phyloP scores from a whole-genome alignment of 2,329 filamentous ascomycete genomes.

The Didymella pinodella region DNA sequence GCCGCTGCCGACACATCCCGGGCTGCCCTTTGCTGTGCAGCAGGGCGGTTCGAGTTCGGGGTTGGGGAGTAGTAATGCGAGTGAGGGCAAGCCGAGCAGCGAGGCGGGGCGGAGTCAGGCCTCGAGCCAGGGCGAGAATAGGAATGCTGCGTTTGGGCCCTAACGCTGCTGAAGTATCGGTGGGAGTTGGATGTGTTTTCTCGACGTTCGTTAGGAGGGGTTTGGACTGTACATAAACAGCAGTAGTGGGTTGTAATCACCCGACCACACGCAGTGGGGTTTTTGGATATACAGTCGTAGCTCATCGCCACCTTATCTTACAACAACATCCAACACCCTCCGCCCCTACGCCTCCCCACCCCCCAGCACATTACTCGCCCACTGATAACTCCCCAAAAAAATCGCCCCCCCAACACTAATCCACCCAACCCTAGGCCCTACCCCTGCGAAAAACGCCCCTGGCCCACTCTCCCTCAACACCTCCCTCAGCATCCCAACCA shows the following conservation, averaged over 20 bases:
- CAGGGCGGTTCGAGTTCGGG: slow-evolving; percentile 19
- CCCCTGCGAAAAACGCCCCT: slow-evolving; percentile 75
- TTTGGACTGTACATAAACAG: slow-evolving; percentile 15
- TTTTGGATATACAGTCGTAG: slow-evolving; percentile 1
- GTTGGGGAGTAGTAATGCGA: slow-evolving; percentile 36
- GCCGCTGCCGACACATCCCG: slow-evolving; percentile 32
- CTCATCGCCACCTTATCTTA: slow-evolving; percentile 7
- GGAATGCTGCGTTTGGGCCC: slow-evolving; percentile 28
- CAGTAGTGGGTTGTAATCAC: background rate
- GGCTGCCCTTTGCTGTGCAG: slow-evolving; percentile 18
- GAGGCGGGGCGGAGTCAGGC: slow-evolving; percentile 39
- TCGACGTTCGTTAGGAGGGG: slow-evolving; percentile 7
- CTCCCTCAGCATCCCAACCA: slow-evolving; percentile 65
- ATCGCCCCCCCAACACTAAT: slow-evolving; percentile 94
- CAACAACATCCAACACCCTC: slow-evolving; percentile 22
- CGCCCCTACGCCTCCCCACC: slow-evolving; percentile 39
- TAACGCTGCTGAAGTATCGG: slow-evolving; percentile 4
- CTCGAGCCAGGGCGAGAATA: slow-evolving; percentile 29
- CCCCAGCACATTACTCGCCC: slow-evolving; percentile 77
- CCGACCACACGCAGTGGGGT: background rate
- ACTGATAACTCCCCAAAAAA: slow-evolving; percentile 93
- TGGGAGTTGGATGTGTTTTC: background rate
- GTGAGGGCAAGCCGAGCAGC: slow-evolving; percentile 45
- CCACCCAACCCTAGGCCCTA: slow-evolving; percentile 88
- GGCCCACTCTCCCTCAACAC: slow-evolving; percentile 72